Evolutionary conservation across 805 yeast species (phyloP).

Genomic region (Wickerhamomyces queroliae): DNA sequence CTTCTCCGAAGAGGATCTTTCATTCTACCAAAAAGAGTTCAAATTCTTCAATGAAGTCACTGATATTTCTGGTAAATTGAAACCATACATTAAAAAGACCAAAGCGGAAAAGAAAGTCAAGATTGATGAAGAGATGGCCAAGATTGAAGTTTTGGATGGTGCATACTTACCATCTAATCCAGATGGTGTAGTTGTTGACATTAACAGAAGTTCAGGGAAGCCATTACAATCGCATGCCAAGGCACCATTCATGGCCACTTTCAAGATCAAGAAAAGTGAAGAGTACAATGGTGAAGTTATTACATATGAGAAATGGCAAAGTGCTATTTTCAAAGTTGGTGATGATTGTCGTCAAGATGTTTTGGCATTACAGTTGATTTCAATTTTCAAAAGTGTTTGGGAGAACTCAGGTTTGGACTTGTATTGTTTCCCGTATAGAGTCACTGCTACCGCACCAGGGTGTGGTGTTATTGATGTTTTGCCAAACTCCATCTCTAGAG

Average conservation of each 20-base stretch:
- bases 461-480: slow-evolving; percentile 98
- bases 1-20: slow-evolving; percentile 55
- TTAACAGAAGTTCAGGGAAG: slow-evolving; percentile 84
- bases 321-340: slow-evolving; percentile 98
- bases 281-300: slow-evolving; percentile 32
- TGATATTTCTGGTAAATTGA: slow-evolving; percentile 87
- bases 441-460: slow-evolving; percentile 98
- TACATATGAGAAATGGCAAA: slow-evolving; percentile 71
- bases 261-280: slow-evolving; percentile 65
- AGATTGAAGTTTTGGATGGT: slow-evolving; percentile 65
- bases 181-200: slow-evolving; percentile 89
- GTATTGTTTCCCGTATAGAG: slow-evolving; percentile 88
- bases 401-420: slow-evolving; percentile 81
- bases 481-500: slow-evolving; percentile 93
- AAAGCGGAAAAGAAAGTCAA: slow-evolving; percentile 95
- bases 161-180: slow-evolving; percentile 96
- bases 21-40: slow-evolving; percentile 78
- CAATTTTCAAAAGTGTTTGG: slow-evolving; percentile 91
- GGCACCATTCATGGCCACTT: slow-evolving; percentile 97
- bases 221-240: slow-evolving; percentile 98
- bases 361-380: slow-evolving; percentile 83
- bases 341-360: slow-evolving; percentile 99
- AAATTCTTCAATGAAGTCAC: slow-evolving; percentile 89
- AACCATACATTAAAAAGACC: slow-evolving; percentile 88
- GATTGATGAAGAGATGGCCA: slow-evolving; percentile 93